phyloP scores from a whole-genome alignment of 768 basidiomycete genomes.

The Leccinum rimulosum region DNA sequence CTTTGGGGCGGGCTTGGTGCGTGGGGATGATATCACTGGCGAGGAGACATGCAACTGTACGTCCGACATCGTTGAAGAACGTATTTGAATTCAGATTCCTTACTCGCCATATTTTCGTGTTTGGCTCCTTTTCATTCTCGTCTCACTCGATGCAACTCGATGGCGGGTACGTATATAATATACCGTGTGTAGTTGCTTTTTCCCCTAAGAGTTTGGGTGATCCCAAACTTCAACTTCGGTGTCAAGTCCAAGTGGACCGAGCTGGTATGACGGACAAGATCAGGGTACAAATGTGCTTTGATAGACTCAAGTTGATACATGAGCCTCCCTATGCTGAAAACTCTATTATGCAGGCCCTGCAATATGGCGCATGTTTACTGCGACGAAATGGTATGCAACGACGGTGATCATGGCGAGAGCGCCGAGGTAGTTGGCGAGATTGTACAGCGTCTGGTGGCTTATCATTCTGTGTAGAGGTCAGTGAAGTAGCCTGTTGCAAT shows the following conservation, averaged over 20 bases:
- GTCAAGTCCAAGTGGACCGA: background rate
- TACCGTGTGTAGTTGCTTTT: no score
- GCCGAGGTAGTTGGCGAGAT: constrained; percentile 80
- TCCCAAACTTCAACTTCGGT: background rate
- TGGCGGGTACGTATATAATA: no score
- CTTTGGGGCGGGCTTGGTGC: constrained; percentile 51
- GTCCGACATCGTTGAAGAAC: constrained; percentile 13
- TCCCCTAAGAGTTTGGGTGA: no score
- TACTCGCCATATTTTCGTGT: background rate
- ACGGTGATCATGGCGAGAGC: constrained; percentile 84
- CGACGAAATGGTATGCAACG: constrained; percentile 86
- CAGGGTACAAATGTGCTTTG: background rate
- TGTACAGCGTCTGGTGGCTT: constrained; percentile 73
- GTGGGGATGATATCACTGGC: constrained; percentile 15
- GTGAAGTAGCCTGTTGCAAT: background rate
- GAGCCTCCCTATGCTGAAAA: background rate
- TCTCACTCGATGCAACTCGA: no score
- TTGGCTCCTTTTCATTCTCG: background rate
- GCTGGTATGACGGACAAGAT: background rate
- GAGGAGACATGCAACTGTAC: constrained; percentile 21
- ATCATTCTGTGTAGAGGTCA: constrained; percentile 54
- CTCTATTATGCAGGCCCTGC: constrained; percentile 21
- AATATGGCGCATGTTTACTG: constrained; percentile 69
- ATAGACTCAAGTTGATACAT: background rate
- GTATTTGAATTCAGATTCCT: no score